Conservation (phyloP, 2,329 filamentous ascomycete species). For the Mycocentrospora acerina region DNA sequence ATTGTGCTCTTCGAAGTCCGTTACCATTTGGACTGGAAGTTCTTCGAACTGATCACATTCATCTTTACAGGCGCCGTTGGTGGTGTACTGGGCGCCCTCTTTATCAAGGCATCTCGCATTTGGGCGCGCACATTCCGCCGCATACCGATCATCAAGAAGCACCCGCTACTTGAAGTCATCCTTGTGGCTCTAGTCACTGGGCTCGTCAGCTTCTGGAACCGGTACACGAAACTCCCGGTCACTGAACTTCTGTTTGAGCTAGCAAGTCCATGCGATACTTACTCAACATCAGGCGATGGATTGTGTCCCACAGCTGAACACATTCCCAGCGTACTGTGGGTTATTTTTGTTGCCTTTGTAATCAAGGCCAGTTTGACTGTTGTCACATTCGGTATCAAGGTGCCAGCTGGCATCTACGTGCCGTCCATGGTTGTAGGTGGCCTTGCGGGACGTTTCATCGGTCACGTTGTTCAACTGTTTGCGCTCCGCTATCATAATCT, state of each 20-base stretch:
- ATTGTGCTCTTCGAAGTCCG: conserved; percentile 96
- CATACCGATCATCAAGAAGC: conserved; percentile 75
- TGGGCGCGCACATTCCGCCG: conserved; percentile 91
- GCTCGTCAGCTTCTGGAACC: conserved; percentile 88
- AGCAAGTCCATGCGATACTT: conserved; percentile 79
- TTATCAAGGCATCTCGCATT: conserved; percentile 90
- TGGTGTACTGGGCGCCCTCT: conserved; percentile 81
- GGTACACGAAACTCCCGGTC: conserved; percentile 83
- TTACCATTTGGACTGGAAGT: conserved; percentile 87
- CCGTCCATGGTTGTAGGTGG: conserved; percentile 98
- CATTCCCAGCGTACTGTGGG: conserved; percentile 74
- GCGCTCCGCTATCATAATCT: conserved; percentile 73
- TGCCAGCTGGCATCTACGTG: conserved; percentile 95
- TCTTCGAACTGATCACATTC: conserved; percentile 86
- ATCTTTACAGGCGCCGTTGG: conserved; percentile 84
- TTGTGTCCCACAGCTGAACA: conserved; percentile 76
- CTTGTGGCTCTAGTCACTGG: conserved; percentile 85
- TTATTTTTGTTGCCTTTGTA: conserved; percentile 75
- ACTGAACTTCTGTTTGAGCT: conserved; percentile 89
- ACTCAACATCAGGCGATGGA: conserved; percentile 66
- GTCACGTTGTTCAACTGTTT: conserved; percentile 80
- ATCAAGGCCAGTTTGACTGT: conserved; percentile 88
- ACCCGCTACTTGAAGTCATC: conserved; percentile 83
- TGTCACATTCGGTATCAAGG: conserved; percentile 93
- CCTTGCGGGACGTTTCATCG: conserved; percentile 82